Evolutionary conservation across 352 stramenopile genomes (phyloP).

Genomic region (Phytophthora fragariae): DNA sequence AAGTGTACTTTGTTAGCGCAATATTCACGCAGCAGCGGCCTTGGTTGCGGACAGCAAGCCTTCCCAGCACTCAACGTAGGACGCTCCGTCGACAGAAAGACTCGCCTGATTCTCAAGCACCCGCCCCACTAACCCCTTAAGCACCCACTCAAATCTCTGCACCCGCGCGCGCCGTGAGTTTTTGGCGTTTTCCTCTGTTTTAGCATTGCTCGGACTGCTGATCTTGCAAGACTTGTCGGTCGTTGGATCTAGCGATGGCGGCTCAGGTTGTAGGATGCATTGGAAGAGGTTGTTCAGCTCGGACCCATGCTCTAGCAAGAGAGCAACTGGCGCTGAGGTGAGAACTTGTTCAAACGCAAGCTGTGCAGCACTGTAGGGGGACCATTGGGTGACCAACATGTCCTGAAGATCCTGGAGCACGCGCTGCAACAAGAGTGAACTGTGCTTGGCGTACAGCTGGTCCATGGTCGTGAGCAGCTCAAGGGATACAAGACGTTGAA

Average conservation of each 20-base stretch:
- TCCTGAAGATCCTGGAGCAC: constrained; percentile 24
- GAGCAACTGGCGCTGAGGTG: constrained; percentile 14
- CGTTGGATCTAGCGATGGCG: background rate
- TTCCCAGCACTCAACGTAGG: constrained; percentile 15
- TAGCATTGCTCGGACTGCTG: background rate
- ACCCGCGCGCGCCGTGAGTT: constrained; percentile 5
- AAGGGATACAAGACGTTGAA: constrained; percentile 40
- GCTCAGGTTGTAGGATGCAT: constrained; percentile 12
- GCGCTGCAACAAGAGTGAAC: constrained; percentile 34
- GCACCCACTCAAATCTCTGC: constrained; percentile 22
- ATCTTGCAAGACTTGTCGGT: background rate
- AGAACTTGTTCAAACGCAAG: constrained; percentile 45
- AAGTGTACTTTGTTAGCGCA: background rate
- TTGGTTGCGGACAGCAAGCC: constrained; percentile 22
- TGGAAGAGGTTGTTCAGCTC: constrained; percentile 31
- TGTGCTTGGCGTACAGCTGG: constrained; percentile 46
- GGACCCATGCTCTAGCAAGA: constrained; percentile 18
- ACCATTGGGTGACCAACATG: constrained; percentile 53
- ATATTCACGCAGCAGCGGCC: constrained; percentile 22
- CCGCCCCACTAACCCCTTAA: constrained; percentile 30
- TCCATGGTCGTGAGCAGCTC: constrained; percentile 25
- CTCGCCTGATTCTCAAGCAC: constrained; percentile 20
- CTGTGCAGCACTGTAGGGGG: constrained; percentile 32
- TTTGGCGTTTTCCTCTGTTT: constrained; percentile 11
- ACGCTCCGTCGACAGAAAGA: background rate